Base-by-base conservation (phyloP, 202 grass and related monocot species). In the Schoenoplectus tabernaemontani region DNA sequence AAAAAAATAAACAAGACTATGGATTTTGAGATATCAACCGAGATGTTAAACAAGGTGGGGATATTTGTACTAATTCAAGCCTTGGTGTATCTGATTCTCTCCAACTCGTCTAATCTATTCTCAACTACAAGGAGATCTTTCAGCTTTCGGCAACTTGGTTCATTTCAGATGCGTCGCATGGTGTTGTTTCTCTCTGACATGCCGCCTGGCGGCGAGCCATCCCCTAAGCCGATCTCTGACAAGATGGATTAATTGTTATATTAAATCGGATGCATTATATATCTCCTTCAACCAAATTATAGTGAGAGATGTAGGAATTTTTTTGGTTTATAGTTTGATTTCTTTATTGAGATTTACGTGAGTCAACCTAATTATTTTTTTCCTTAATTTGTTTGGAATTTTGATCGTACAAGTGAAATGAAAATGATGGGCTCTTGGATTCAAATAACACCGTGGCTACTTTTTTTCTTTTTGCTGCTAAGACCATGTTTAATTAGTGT, bases 1-100 rank as follows among this genome's bases (percentile, higher is more conserved):
- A 43, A 28, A 43, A 0, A 20, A 22, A 23, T 22, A 20, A 57
- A 39, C 54, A 17, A 79, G 50, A 23, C 42, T n/a, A 89, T 86
- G 88, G 81, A 86, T 56, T 7, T 63, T 0, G 90, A 89, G 11
- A 26, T 33, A 50, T 19, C 0, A 41, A 47, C 59, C 57, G 84
- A 86, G 39, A 78, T 59, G 53, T 78, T 81, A 46, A 4, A 89
- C 20, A 97, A 91, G 89, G 84, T 84, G 10, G 84, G 89, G 9
- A 0, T 90, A 61, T 97, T 97, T 80, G 46, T 91, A 39, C 73
- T 97, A 30, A 87, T 97, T 16, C 94, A 93, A 64, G 91, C 84
- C 54, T 82, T 97, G 58, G 91, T 97, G 58, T 97, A 93, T 83
- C 79, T 97, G 64, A 90, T 97, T 66, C 85, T 97, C 33, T 74